Evolutionary conservation across 495 filamentous ascomycete genomes (phyloP).

Genomic region (Articulospora tetracladia): DNA sequence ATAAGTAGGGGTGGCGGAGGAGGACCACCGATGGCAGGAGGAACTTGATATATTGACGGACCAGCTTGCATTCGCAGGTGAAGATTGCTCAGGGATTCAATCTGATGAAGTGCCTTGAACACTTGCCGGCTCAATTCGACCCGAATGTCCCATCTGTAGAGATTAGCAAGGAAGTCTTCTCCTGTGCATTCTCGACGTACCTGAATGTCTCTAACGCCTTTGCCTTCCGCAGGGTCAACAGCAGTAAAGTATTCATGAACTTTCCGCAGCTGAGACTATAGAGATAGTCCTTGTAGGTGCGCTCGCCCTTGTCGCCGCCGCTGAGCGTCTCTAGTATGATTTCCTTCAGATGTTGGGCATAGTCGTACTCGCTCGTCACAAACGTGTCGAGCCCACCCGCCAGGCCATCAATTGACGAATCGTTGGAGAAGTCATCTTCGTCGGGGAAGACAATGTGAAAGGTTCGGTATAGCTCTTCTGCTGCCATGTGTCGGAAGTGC

Average conservation of each 20-base stretch:
- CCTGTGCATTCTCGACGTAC: constrained; percentile 29
- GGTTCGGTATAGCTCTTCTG: constrained; percentile 52
- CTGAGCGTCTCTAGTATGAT: constrained; percentile 45
- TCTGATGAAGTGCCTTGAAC: constrained; percentile 50
- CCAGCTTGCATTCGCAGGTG: constrained; percentile 55
- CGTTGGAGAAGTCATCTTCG: constrained; percentile 42
- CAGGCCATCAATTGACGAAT: constrained; percentile 45
- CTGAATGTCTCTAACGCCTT: constrained; percentile 51
- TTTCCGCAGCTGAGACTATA: constrained; percentile 50
- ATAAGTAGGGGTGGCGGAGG: background rate
- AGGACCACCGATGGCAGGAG: constrained; percentile 32
- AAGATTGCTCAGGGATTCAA: constrained; percentile 47
- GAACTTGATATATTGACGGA: constrained; percentile 40
- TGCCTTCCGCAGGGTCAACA: constrained; percentile 50
- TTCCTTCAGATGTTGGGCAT: constrained; percentile 50
- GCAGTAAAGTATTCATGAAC: constrained; percentile 56
- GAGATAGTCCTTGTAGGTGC: constrained; percentile 41
- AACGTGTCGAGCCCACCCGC: constrained; percentile 56
- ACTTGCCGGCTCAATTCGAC: constrained; percentile 56
- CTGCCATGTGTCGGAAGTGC: constrained; percentile 52
- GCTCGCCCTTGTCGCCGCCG: constrained; percentile 39
- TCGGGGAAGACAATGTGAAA: constrained; percentile 54
- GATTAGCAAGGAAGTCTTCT: constrained; percentile 2
- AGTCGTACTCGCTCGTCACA: constrained; percentile 55
- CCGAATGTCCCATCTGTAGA: constrained; percentile 55